Evolutionary conservation across 257 asterid genomes (phyloP).

Genomic region (Linaria vulgaris): DNA sequence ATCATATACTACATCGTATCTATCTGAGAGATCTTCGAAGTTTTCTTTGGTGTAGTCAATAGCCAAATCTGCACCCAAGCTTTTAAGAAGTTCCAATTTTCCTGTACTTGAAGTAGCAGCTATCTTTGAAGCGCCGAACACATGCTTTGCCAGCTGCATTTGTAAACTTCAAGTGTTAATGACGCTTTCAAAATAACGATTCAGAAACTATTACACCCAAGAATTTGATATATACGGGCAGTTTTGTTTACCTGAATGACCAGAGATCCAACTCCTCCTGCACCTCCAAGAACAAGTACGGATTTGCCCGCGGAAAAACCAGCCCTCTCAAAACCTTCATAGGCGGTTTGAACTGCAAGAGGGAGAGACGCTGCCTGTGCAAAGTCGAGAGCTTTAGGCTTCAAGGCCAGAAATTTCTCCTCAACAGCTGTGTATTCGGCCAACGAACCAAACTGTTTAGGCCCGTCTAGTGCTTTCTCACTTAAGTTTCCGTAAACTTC

Average conservation of each 20-base stretch:
- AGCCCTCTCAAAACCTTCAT: slow-evolving; percentile 76
- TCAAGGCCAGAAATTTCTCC: slow-evolving; percentile 77
- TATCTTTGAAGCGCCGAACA: slow-evolving; percentile 82
- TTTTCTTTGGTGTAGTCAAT: slow-evolving; percentile 87
- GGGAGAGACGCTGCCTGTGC: slow-evolving; percentile 82
- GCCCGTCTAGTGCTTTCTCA: slow-evolving; percentile 81
- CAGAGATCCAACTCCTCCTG: slow-evolving; percentile 94
- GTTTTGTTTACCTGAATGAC: slow-evolving; percentile 65
- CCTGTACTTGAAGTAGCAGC: slow-evolving; percentile 83
- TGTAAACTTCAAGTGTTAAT: slow-evolving; percentile 1
- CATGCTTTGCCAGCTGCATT: slow-evolving; percentile 78
- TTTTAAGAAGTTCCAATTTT: slow-evolving; percentile 61
- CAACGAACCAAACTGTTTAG: slow-evolving; percentile 72
- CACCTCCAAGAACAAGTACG: slow-evolving; percentile 93
- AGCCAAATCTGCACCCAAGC: slow-evolving; percentile 78
- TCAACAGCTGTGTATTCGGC: slow-evolving; percentile 89
- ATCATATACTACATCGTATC: slow-evolving; percentile 75
- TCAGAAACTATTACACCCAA: neutral
- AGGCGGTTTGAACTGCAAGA: slow-evolving; percentile 84
- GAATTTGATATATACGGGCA: too few relatives aligned
- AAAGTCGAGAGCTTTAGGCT: slow-evolving; percentile 73
- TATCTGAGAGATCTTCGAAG: slow-evolving; percentile 68
- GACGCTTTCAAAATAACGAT: neutral
- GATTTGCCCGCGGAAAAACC: slow-evolving; percentile 78
- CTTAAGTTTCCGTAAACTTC: slow-evolving; percentile 79